These are phyloP conservation scores for Ascosphaera pollenicola DNA, from an alignment of 2,329 filamentous ascomycete genomes.

Conservation along the genomic window DNA sequence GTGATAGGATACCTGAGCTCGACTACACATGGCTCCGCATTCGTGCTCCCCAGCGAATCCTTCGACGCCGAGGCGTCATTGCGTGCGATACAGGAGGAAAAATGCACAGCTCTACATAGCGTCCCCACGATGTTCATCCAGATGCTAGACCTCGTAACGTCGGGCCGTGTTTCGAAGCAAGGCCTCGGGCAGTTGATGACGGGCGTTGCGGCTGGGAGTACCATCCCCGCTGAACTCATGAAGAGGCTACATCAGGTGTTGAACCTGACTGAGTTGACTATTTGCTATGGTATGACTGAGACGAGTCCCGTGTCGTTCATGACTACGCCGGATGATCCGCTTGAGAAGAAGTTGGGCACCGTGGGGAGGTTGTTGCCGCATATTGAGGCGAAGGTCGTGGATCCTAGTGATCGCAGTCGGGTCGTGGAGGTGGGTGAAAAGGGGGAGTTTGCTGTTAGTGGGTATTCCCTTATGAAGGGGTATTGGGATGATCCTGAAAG, in stretches of 20 bases:
- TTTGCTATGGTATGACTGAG: slow-evolving; percentile 95
- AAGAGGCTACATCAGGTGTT: slow-evolving; percentile 42
- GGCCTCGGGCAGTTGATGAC: slow-evolving; percentile 50
- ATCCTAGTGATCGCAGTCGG: slow-evolving; percentile 34
- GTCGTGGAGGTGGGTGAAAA: slow-evolving; percentile 41
- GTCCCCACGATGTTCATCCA: slow-evolving; percentile 92
- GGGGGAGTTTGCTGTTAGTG: slow-evolving; percentile 64
- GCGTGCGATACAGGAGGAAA: slow-evolving; percentile 37
- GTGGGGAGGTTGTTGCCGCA: slow-evolving; percentile 74
- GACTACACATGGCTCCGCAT: slow-evolving; percentile 55
- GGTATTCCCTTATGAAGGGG: slow-evolving; percentile 76
- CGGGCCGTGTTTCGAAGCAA: slow-evolving; percentile 21
- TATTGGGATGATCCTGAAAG: slow-evolving; percentile 58
- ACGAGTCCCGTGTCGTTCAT: slow-evolving; percentile 51
- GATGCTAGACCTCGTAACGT: slow-evolving; percentile 54
- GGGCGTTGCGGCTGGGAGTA: slow-evolving; percentile 77
- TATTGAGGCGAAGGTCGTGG: slow-evolving; percentile 57
- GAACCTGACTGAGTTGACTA: slow-evolving; percentile 64
- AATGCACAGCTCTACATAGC: slow-evolving; percentile 54
- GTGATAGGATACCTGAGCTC: slow-evolving; percentile 94
- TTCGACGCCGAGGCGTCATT: slow-evolving; percentile 63
- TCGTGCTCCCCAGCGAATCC: slow-evolving; percentile 68
- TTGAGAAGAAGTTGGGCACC: slow-evolving; percentile 47
- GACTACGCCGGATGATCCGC: slow-evolving; percentile 57
- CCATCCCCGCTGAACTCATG: slow-evolving; percentile 60